Base-by-base conservation (phyloP, 1,284 basidiomycete genomes). In the Ceratobasidium sp. region DNA sequence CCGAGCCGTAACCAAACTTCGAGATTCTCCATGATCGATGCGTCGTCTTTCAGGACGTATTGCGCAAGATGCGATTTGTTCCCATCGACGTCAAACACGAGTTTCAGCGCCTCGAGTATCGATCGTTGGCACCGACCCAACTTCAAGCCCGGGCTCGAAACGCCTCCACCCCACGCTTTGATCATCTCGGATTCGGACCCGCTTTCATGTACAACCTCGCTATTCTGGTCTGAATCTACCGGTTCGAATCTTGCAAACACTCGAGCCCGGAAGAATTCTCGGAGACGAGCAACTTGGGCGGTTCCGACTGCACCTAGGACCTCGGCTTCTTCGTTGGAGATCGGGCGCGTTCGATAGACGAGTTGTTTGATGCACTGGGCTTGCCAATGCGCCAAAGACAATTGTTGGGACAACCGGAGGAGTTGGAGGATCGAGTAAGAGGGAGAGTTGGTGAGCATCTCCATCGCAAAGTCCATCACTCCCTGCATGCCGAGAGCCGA, bases 81-180 rank as follows among this genome's bases (percentile, higher is more conserved):
- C 18, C 52, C 50, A 14, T 57, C 64, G 0, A 57, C 64, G 28
- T 57, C 52, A 26, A 69, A 69, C 14, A 69, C 50, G 14, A 57
- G 9, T n/a, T 57, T 57, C 18, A 69, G 26, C 12, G 64, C 64
- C 10, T 69, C 52, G 21, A 57, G 28, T 4, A 69, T 69, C 9
- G 53, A 34, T 26, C 57, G 50, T 45, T 69, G 64, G 34, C 64
- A 69, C 14, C n/a, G 52, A 21, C 64, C 64, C 23, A 69, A n/a
- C 5, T 57, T 39, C 18, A 36, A 39, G 21, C 21, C 52, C 16
- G 36, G 45, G 18, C 28, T 39, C 3, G 43, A 45, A 18, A 53
- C 50, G 2, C n/a, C 34, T 28, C 18, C 4, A 2, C 8, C 23
- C 34, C 16, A 21, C 50, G 53, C 52, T 39, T 53, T 14, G 34